Evolutionary conservation across 139 green algal species (phyloP), one percentile per base, ranked within the genome.

Genomic region (Micractinium conductrix): DNA sequence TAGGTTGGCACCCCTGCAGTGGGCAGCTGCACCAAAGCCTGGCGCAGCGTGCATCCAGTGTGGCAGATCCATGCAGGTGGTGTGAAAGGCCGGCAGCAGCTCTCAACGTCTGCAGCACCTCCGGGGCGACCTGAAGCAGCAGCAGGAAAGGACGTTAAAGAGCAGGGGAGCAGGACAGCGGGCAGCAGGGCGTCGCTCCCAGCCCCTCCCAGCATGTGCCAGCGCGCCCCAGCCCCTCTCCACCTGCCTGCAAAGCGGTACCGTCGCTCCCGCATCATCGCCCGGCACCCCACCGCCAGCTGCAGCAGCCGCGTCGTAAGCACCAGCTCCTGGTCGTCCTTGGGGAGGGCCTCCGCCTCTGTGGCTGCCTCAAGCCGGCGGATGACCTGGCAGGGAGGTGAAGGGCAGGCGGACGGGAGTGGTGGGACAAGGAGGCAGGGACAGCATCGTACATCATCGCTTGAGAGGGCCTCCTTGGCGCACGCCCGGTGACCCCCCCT

Each of bases 221-320:
- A 42, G 12, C 43, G n/a, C 24, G n/a, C n/a, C 43, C 44, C 30
- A 28, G 45, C 74, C 28, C 55, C 55, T n/a, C 60, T 68, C 60
- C 60, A 24, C 42, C 1, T 17, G 70, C 76, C 75, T 14, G 74
- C 67, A 62, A 91, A 87, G 78, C 69, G 50, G 53, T 75, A 92
- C n/a, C 12, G 37, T 42, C 72, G 62, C 37, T 89, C 74, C 45
- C 78, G 75, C 74, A 92, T 78, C 89, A 88, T 88, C 17, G 43
- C 73, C 4, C 74, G 42, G 70, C 75, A 83, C 9, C 74, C 70
- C n/a, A 67, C 48, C n/a, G 80, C 86, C 80, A 86, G 55, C 65
- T 85, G 80, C 74, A 97, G 86, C 74, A 97, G 88, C 50, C 90
- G 87, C 38, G 94, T 91, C 45, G 96, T 53, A 73, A 94, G 93